Conservation (phyloP, 495 filamentous ascomycete genomes). For the Copromyces sp. region DNA sequence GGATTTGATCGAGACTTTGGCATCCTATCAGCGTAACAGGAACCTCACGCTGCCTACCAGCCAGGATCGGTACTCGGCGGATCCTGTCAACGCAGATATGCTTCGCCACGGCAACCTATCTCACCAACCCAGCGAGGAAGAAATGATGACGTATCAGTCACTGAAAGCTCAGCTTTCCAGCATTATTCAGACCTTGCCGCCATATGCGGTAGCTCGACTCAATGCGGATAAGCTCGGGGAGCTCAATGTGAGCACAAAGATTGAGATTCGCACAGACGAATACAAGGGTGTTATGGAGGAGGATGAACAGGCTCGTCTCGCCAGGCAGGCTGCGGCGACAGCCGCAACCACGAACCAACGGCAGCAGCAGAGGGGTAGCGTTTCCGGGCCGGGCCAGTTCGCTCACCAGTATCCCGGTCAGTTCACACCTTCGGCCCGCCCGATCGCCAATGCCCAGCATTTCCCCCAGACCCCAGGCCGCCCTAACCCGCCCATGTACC, state of each 20-base stretch:
- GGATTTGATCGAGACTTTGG: conserved; percentile 71
- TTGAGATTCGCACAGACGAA: conserved; percentile 58
- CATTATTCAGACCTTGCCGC: conserved; percentile 67
- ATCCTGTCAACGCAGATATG: conserved; percentile 42
- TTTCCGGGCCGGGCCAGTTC: conserved; percentile 21
- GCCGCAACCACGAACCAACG: conserved; percentile 24
- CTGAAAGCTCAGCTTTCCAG: conserved; percentile 62
- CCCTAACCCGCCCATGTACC: conserved; percentile 24
- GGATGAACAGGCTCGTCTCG: conserved; percentile 49
- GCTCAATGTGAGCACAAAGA: conserved; percentile 72
- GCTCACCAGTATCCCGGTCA: conserved; percentile 29
- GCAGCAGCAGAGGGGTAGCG: conserved; percentile 30
- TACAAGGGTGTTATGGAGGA: conserved; percentile 80
- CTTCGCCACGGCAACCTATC: conserved; percentile 37
- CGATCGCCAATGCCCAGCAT: conserved; percentile 30
- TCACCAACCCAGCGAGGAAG: conserved; percentile 47
- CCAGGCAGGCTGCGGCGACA: conserved; percentile 25
- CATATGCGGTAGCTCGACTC: conserved; percentile 76
- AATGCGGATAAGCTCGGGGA: conserved; percentile 75
- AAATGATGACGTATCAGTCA: conserved; percentile 62
- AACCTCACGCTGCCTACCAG: conserved; percentile 50
- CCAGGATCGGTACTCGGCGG: conserved; percentile 36
- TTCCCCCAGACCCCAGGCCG: conserved; percentile 35
- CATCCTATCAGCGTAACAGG: conserved; percentile 78
- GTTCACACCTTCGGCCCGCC: conserved; percentile 26